Percentiles rank a stretch among this genome's conserved stretches.
Conservation (phyloP, 2,329 filamentous ascomycete genomes). For the Fusarium irregulare region DNA sequence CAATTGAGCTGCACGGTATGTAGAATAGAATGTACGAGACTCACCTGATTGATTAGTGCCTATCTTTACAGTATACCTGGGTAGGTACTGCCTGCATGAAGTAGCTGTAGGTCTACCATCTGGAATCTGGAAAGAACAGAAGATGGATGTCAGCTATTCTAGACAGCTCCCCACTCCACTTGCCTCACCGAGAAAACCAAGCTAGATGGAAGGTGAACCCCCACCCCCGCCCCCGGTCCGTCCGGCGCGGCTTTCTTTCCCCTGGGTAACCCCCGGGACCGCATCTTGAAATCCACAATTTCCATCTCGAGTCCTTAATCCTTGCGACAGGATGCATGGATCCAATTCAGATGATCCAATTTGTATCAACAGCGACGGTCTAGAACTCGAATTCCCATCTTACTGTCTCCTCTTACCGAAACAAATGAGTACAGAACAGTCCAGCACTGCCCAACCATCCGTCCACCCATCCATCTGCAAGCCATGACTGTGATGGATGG, state of each 20-base stretch:
- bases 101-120: neutral
- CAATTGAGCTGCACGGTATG: neutral
- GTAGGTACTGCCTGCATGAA: neutral
- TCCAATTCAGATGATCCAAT: slow-evolving; percentile 26
- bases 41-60: neutral
- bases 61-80: neutral
- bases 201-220: slow-evolving; percentile 2
- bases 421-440: neutral
- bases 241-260: neutral
- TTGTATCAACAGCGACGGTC: slow-evolving; percentile 15
- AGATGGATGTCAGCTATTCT: neutral
- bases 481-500: neutral
- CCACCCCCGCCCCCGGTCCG: slow-evolving; percentile 4
- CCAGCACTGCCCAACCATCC: neutral
- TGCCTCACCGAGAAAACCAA: slow-evolving; percentile 1
- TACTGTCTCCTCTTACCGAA: slow-evolving; percentile 4
- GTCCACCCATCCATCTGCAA: neutral
- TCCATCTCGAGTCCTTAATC: slow-evolving; percentile 13
- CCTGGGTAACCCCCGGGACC: neutral
- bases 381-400: neutral
- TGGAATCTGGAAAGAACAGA: neutral
- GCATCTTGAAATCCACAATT: slow-evolving; percentile 18
- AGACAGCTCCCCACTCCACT: neutral
- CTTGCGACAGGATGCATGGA: slow-evolving; percentile 17
- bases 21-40: slow-evolving; percentile 1